Evolutionary conservation across 108 stramenopile species (phyloP), one percentile per base, ranked within the genome.

Genomic region (Stephanodiscus triporus): DNA sequence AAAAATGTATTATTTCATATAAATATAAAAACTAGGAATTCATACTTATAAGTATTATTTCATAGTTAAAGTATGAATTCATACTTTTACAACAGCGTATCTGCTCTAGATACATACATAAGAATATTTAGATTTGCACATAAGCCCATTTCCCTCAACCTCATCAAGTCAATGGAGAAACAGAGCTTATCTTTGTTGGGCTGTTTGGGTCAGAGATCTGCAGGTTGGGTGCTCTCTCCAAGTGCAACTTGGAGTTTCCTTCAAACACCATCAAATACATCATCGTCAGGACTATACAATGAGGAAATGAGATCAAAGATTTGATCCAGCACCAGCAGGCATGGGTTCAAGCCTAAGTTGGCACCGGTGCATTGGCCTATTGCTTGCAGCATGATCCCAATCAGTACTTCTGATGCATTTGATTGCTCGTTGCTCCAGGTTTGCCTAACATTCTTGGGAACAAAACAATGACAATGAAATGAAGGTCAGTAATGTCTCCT

Each of bases 241-340:
- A 16, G 49, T n/a, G 22, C 47, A 24, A 36, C 50, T 55, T 68
- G 59, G 27, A 78, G 63, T 22, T 49, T 61, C 27, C 64, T 48
- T 0, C 63, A 70, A 16, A 66, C 54, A 10, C 47, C 61, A 24
- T 49, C 55, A 42, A 45, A 20, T 20, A 29, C 32, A 59, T 32
- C 68, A 53, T n/a, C n/a, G n/a, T 30, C 32, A 22, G 61, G 24
- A 40, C 38, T 47, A 11, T 55, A 54, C 4, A 17, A 27, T 4
- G 48, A 32, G 14, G 65, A 65, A 11, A 78, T 11, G 4, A 80
- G 34, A 16, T 14, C 54, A 42, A 73, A 64, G 9, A 66, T 30
- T 70, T 69, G 47, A 49, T 80, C n/a, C n/a, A n/a, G n/a, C n/a
- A n/a, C 51, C 17, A 61, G 29, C 23, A 80, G 72, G 43, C 79